Evolutionary conservation across 2,329 filamentous ascomycete genomes (phyloP), one percentile per base, ranked within the genome.

Genomic region (Aspergillus intermedius): DNA sequence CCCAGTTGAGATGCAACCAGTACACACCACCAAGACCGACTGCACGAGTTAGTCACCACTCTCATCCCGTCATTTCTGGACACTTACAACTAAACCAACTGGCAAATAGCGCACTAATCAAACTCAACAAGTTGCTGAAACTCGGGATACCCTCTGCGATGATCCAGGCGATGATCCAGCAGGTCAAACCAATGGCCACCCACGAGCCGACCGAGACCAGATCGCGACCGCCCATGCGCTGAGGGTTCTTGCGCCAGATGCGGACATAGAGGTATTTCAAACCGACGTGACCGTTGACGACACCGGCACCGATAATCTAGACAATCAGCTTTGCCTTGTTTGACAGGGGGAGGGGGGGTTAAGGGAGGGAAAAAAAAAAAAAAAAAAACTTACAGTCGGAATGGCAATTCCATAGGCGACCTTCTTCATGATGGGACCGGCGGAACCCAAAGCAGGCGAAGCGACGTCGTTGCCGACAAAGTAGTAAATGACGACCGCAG

Each of bases 141-240:
- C 81, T 78, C 1, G 85, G 85, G 6, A 88, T 82, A 0, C 80
- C 80, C 64, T 85, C 80, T 9, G 84, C 83, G 48, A 88, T 82
- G 48, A 87, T 65, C 73, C 81, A 85, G 2, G 82, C 80, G 13
- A 84, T 58, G 3, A 79, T 58, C 80, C 83, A 87, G 39, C 79
- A 67, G 8, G 59, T 64, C 0, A 75, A 60, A 1, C 78, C 76
- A 41, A 88, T 78, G 2, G 53, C 73, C 10, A 80, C 56, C 85
- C 84, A 88, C n/a, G 74, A 74, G 1, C 74, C 63, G 54, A 77
- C 76, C 3, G 79, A 77, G 0, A 73, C 50, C 46, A 69, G 63
- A 35, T 75, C 79, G 42, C 72, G 71, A 49, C 74, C 70, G 39
- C 71, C 68, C 65, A 79, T 70, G 60, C 77, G 74, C 53, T 77